These are phyloP conservation scores for Metschnikowia matae DNA, from an alignment of 805 yeast genomes.

Conservation along the genomic window DNA sequence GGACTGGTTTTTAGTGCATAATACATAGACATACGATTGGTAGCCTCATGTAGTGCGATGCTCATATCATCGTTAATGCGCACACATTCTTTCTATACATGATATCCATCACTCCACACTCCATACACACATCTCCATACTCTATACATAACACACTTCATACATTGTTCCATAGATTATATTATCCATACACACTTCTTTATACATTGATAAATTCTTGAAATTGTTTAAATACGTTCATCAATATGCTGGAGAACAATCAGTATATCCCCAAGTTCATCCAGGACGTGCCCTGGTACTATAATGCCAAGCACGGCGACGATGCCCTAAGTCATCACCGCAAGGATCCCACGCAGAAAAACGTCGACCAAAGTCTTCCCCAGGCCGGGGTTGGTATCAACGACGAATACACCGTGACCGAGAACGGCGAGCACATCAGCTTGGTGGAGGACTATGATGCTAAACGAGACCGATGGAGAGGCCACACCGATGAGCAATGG, in stretches of 20 bases:
- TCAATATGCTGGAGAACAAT: constrained; percentile 2
- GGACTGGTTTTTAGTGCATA: constrained; percentile 18
- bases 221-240: no score
- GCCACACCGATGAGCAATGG: constrained; percentile 65
- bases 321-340: constrained; percentile 62
- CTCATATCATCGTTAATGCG: constrained; percentile 4
- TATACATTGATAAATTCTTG: no score
- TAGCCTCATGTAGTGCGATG: background rate
- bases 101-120: background rate
- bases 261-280: constrained; percentile 41
- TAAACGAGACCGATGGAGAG: constrained; percentile 79
- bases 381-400: constrained; percentile 53
- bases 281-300: constrained; percentile 39
- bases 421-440: constrained; percentile 15
- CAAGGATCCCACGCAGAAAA: constrained; percentile 32
- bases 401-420: constrained; percentile 34
- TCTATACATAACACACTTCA: background rate
- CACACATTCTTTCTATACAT: no score
- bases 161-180: background rate
- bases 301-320: constrained; percentile 11
- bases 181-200: no score
- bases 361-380: constrained; percentile 47
- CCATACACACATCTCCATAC: background rate
- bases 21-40: background rate
- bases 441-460: constrained; percentile 54